Base-by-base conservation (phyloP, 768 basidiomycete species). In the Pisolithus tinctorius region DNA sequence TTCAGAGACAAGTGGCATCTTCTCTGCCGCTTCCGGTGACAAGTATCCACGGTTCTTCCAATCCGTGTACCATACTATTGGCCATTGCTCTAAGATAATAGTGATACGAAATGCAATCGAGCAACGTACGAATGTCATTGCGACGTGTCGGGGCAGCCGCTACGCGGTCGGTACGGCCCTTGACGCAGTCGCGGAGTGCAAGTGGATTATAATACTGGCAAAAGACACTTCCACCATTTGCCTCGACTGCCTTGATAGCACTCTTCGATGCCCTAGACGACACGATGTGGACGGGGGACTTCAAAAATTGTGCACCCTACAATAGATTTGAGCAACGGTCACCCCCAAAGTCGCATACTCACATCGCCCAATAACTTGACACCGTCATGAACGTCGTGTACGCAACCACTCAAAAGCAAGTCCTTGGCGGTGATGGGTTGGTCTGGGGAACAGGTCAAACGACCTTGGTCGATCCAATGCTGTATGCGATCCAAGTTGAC, bases 141-240 rank as follows among this genome's bases (percentile, higher is more conserved):
- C 89, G 84, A 53, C 87, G 83, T n/a, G 86, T 90, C 0, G 93
- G 93, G 9, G 84, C 83, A 9, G 93, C 93, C 48, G 79, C 73
- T 50, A 77, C 69, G 49, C 84, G 79, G 62, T 93, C 88, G 17
- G 76, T 80, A 29, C 81, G 77, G 4, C 83, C 83, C 57, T 87
- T 82, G 55, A 91, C 67, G 55, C 82, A 86, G 59, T 93, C 89
- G 36, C 83, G 80, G 45, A 98, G 78, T 1, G 89, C 84, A 31
- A 96, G 77, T 17, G 78, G 69, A 69, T 98, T 98, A 71, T 95
- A 93, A 67, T 89, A 95, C 63, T 90, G 86, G 72, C 93, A 93
- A 43, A 86, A 81, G 34, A 97, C 82, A 45, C 81, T 80, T 25
- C 95, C 95, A 23, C 93, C 92, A 9, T 73, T 76, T 16, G 73